Evolutionary conservation across 148 eudicot genomes (phyloP), one percentile per base, ranked within the genome.

Genomic region (Cornus controversa): DNA sequence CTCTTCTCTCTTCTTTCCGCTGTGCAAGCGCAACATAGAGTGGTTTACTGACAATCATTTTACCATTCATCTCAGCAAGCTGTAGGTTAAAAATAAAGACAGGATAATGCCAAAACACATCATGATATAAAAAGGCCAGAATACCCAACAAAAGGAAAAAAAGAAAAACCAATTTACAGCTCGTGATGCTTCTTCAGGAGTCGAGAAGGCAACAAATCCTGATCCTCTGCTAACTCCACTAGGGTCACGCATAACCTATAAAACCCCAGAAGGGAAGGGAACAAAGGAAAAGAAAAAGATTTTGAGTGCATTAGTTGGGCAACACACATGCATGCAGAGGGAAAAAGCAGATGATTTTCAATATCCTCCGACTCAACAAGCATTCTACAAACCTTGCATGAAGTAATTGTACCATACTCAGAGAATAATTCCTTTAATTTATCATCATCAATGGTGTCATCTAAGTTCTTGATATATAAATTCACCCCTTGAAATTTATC

Each of bases 1-100:
- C 96, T 71, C 91, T 86, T 76, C 96, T 86, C 77, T 94, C 98
- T 79, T 94, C 98, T 77, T 91, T 94, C 20, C 96, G 83, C 77
- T 94, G 96, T 27, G 96, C 96, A 82, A 90, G 90, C 29, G 98
- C 98, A 81, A 93, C 98, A 72, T 93, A 93, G 63, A 93, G 84
- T 22, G 98, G 98, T 80, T 93, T 93, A 89, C 91, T 91, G 37
- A 86, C 84, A 57, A 90, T 77, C 84, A 93, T 90, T 83, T 91
- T 91, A 2, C 98, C 96, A 74, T 93, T 91, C 98, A 93, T 91
- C 85, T 93, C 96, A 22, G 88, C 76, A 78, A 93, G 96, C 96
- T 93, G 87, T 2, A 67, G 36, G 5, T 40, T 37, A 9, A 4
- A 69, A 64, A 67, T 50, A 54, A 24, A 68, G 8, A 40, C 2